Evolutionary conservation across 2,329 filamentous ascomycete species (phyloP).

Genomic region (Penicillium fuscoglaucum): DNA sequence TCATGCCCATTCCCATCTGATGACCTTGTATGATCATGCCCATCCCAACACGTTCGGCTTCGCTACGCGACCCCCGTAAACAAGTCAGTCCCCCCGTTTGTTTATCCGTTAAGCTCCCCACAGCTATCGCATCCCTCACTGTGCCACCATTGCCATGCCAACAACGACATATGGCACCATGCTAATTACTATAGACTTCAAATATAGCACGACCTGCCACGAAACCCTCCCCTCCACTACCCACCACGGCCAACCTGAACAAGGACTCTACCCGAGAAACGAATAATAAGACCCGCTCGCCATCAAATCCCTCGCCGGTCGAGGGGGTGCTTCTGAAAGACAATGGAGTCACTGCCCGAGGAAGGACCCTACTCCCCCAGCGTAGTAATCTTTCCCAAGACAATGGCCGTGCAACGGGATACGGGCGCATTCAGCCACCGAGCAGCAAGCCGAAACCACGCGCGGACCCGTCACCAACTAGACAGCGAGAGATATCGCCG

Average conservation of each 20-base stretch:
- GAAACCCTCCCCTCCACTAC: slow-evolving; percentile 6
- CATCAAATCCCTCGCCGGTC: slow-evolving; percentile 16
- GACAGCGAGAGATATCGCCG: slow-evolving; percentile 1
- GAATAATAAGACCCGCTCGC: slow-evolving; percentile 12
- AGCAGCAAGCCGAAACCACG: slow-evolving; percentile 22
- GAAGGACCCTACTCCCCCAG: slow-evolving; percentile 37
- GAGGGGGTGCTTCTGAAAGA: slow-evolving; percentile 14
- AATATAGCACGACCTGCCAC: slow-evolving; percentile 26
- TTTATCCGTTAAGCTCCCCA: slow-evolving; percentile 8
- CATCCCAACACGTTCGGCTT: slow-evolving; percentile 41
- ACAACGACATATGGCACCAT: neutral
- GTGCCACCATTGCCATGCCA: neutral
- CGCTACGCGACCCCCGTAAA: slow-evolving; percentile 37
- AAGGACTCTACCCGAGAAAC: slow-evolving; percentile 12
- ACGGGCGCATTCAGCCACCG: slow-evolving; percentile 22
- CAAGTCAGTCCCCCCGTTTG: slow-evolving; percentile 26
- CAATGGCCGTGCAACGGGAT: slow-evolving; percentile 17
- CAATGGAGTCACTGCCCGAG: slow-evolving; percentile 23
- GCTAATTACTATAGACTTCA: slow-evolving; percentile 22
- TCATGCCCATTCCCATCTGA: neutral
- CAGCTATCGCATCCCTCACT: slow-evolving; percentile 20
- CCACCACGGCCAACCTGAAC: slow-evolving; percentile 15
- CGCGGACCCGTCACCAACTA: slow-evolving; percentile 19
- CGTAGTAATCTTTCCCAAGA: slow-evolving; percentile 24
- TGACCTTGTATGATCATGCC: slow-evolving; percentile 31